Evolutionary conservation across 1,139 yeast genomes (phyloP), one percentile per base, ranked within the genome.

Genomic region (Yamadazyma buinensis): DNA sequence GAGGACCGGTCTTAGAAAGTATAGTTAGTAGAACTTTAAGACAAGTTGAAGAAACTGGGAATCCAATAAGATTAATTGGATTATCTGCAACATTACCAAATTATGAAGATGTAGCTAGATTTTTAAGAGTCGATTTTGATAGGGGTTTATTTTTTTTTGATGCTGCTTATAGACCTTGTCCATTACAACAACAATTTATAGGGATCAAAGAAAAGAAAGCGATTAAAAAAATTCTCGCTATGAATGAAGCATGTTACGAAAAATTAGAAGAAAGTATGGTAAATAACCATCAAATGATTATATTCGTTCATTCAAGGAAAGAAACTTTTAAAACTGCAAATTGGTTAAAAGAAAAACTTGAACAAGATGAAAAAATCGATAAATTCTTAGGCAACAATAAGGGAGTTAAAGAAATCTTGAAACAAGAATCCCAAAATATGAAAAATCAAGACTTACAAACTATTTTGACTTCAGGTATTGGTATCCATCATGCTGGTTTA

Each of bases 401-500:
- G 1, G 85, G 85, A 2, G 70, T 84, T 2, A 56, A 59, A 27
- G 88, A 83, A 48, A 75, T 84, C 29, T 60, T 88, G 35, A 65
- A 63, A 25, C 70, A 73, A 36, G 95, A 86, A 54, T 67, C 85
- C 1, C 83, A 75, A 30, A 58, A 61, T 13, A 74, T 77, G 42
- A 62, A 64, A 17, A 79, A 77, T 48, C 54, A 66, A 15, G 77
- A 74, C n/a, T 54, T 88, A 28, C 71, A 76, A 38, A 80, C 75
- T 18, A 59, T 87, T 4, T 51, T 87, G 1, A 79, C 81, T 0
- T 63, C 71, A 28, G 97, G 97, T 0, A 76, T 90, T 51, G 97
- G 95, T 5, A 76, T 88, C 33, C 98, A 92, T 62, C 97, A 92
- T 68, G 98, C 98, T 24, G 98, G 98, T 21, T 67, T 92, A 46